Evolutionary conservation across 371 early-diverging fungal genomes (phyloP), one percentile per base, ranked within the genome.

Genomic region (Mucor plumbeus): DNA sequence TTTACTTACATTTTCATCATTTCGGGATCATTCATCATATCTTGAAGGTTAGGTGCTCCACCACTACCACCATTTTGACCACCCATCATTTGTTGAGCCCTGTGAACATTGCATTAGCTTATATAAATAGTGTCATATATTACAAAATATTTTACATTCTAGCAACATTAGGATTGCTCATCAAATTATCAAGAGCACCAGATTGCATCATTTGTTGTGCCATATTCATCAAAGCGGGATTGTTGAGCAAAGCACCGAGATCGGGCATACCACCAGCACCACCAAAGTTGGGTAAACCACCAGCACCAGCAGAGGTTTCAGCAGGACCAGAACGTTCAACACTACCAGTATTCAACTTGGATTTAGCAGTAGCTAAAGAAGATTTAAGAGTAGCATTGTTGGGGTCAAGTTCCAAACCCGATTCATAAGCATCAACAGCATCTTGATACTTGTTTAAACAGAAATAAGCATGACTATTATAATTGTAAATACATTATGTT

Each of bases 201-300:
- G 94, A 95, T 53, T 85, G 87, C 97, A 95, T 95, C 94, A 97
- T 94, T 81, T 89, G 91, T 71, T 90, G 89, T 6, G 95, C 97
- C 97, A 97, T 96, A 74, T 81, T 85, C 96, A 96, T 96, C 69
- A 97, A 78, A 31, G 88, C 90, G 31, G 98, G 98, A 85, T 97
- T 96, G 76, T 78, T 92, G 86, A 96, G 77, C 79, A 97, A 79
- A 56, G 91, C 71, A 39, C 74, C 69, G 15, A 84, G 68, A 44
- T 87, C 90, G 26, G 89, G 86, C 76, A 83, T 75, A 17, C 91
- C 90, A 39, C 90, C 91, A 54, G 81, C 89, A 21, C 81, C 87
- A 54, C 84, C 88, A 34, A 72, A 41, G 55, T 69, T 65, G 17
- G 73, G 73, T 38, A 72, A 43, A 35, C 73, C 72, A 48, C 78